Evolutionary conservation across 306 rosid species (phyloP).

Genomic region (Astragalus membranaceus): DNA sequence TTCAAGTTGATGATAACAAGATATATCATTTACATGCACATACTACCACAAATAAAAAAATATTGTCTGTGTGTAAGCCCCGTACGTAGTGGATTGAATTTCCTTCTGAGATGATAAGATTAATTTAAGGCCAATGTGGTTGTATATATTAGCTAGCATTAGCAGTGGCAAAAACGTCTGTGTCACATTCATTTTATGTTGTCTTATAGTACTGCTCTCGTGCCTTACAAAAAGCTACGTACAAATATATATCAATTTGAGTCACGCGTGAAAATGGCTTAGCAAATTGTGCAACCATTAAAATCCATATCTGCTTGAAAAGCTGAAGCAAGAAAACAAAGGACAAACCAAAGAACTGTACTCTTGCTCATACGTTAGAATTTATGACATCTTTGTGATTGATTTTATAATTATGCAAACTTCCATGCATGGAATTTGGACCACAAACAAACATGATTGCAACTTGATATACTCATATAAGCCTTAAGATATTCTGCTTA

Average conservation of each 20-base stretch:
- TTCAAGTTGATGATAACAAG: neutral
- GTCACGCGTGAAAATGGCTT: constrained; percentile 19
- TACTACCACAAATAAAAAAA: neutral
- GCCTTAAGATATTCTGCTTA: neutral
- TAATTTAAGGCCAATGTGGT: neutral
- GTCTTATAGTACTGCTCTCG: neutral
- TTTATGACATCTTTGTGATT: neutral
- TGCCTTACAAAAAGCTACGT: neutral
- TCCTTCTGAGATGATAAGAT: constrained; percentile 11
- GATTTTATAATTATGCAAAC: neutral
- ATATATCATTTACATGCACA: neutral
- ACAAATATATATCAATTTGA: constrained; percentile 6
- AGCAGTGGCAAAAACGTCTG: neutral
- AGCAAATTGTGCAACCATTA: neutral
- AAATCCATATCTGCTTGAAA: neutral
- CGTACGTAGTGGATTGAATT: neutral
- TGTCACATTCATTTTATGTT: constrained; percentile 5
- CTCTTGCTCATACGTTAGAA: neutral
- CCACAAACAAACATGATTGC: constrained; percentile 13
- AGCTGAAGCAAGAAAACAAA: neutral
- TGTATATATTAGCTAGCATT: neutral
- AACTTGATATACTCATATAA: constrained; percentile 12
- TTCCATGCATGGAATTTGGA: constrained; percentile 19
- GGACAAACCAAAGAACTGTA: constrained; percentile 2
- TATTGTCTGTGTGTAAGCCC: neutral